Evolutionary conservation across 2,329 filamentous ascomycete species (phyloP).

Genomic region (Hypoxylon sp.): DNA sequence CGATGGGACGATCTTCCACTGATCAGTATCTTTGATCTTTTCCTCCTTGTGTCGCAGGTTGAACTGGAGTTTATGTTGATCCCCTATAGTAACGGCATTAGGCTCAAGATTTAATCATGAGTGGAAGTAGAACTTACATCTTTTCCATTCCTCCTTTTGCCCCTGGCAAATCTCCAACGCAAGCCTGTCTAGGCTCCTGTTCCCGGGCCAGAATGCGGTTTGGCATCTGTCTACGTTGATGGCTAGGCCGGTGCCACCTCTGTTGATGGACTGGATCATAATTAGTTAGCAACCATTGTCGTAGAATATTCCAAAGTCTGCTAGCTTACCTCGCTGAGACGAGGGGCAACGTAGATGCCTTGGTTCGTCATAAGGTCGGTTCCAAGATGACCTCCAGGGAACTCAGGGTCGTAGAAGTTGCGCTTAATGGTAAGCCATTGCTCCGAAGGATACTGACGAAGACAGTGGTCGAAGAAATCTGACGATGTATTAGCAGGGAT

Average conservation of each 20-base stretch:
- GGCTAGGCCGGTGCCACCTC: constrained; percentile 72
- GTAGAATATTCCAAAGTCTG: not conserved
- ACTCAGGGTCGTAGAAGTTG: constrained; percentile 78
- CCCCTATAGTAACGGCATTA: constrained; percentile 50
- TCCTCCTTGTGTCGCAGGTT: constrained; percentile 55
- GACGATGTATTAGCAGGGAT: constrained; percentile 18
- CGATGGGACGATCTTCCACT: constrained; percentile 55
- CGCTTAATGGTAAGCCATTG: constrained; percentile 80
- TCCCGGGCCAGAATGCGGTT: constrained; percentile 82
- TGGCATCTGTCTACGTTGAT: constrained; percentile 95
- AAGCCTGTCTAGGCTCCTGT: constrained; percentile 55
- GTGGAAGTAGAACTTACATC: constrained; percentile 44
- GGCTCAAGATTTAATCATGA: constrained; percentile 36
- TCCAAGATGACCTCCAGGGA: constrained; percentile 68
- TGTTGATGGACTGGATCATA: constrained; percentile 53
- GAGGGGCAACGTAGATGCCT: constrained; percentile 88
- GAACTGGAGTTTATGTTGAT: constrained; percentile 48
- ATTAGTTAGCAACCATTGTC: constrained; percentile 35
- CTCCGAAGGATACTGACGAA: constrained; percentile 82
- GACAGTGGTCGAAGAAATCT: constrained; percentile 89
- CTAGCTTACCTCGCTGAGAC: constrained; percentile 72
- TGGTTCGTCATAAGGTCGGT: constrained; percentile 82
- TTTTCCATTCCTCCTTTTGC: constrained; percentile 50
- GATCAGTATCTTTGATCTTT: constrained; percentile 35
- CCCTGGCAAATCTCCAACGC: constrained; percentile 42